phyloP scores from a whole-genome alignment of 169 alveolate genomes.

The Ophryocystis elektroscirrha region DNA sequence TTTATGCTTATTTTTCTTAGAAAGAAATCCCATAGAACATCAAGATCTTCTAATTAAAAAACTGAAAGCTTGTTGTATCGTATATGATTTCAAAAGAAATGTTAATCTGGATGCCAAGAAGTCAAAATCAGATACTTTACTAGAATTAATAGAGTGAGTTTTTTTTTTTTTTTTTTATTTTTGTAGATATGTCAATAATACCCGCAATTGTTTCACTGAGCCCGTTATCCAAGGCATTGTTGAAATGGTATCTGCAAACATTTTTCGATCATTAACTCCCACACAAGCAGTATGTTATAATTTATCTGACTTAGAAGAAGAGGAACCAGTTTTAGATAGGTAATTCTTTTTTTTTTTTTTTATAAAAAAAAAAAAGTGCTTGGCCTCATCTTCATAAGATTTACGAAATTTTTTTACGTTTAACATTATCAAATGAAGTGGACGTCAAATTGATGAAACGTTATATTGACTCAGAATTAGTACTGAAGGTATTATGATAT shows the following conservation, averaged over 20 bases:
- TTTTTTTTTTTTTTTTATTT: background rate
- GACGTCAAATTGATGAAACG: conserved; percentile 52
- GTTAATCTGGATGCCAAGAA: no score
- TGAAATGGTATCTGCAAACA: conserved; percentile 45
- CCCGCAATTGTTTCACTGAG: conserved; percentile 45
- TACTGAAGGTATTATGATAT: conserved; percentile 25
- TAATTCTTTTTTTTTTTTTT: background rate
- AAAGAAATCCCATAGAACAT: no score
- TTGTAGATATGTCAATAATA: conserved; percentile 25
- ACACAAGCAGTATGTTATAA: conserved; percentile 8
- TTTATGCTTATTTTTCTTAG: no score
- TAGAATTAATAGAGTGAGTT: conserved; percentile 1
- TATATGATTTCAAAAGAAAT: no score
- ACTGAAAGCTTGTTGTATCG: no score
- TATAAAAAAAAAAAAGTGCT: conserved; percentile 7
- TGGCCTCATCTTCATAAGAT: conserved; percentile 39
- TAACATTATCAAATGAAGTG: conserved; percentile 51
- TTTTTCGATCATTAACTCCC: conserved; percentile 32
- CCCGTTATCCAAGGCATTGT: conserved; percentile 41
- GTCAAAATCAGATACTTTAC: no score
- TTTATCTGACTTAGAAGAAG: conserved; percentile 42
- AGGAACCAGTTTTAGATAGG: conserved; percentile 35
- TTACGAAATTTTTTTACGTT: conserved; percentile 56
- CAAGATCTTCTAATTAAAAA: no score
- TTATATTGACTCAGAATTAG: conserved; percentile 49